Conservation (phyloP, 371 early-diverging fungal genomes). For the Astathelohania contejeani region DNA sequence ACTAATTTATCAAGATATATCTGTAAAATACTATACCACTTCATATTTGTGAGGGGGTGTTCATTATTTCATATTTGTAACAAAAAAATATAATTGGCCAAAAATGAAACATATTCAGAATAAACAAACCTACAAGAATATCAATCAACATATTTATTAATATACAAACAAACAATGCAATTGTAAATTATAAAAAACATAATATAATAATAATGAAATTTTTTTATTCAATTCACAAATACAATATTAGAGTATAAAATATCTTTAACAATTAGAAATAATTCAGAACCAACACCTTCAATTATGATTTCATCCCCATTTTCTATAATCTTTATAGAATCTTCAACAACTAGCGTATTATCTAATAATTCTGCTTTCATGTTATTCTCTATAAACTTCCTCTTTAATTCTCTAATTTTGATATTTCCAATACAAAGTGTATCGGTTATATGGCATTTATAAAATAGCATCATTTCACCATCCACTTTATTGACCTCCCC, state of each 20-base stretch:
- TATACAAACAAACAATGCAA: too few relatives aligned
- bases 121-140: too few relatives aligned
- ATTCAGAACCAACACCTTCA: background rate
- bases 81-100: background rate
- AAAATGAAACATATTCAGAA: too few relatives aligned
- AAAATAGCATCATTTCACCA: too few relatives aligned
- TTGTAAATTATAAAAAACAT: too few relatives aligned
- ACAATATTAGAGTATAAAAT: background rate
- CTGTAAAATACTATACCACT: constrained; percentile 33
- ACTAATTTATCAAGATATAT: constrained; percentile 42
- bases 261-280: background rate
- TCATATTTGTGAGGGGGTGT: constrained; percentile 20
- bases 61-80: background rate
- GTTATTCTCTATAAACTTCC: constrained; percentile 36
- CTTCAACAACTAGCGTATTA: constrained; percentile 30
- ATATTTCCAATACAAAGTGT: constrained; percentile 23
- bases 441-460: constrained; percentile 3
- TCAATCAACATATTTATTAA: too few relatives aligned
- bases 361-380: constrained; percentile 41
- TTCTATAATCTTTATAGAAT: constrained; percentile 21
- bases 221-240: background rate
- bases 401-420: constrained; percentile 27
- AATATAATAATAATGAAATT: too few relatives aligned
- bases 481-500: constrained; percentile 10
- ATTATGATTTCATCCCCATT: background rate